Evolutionary conservation across 768 basidiomycete genomes (phyloP).

Genomic region (Multifurca ochricompacta): DNA sequence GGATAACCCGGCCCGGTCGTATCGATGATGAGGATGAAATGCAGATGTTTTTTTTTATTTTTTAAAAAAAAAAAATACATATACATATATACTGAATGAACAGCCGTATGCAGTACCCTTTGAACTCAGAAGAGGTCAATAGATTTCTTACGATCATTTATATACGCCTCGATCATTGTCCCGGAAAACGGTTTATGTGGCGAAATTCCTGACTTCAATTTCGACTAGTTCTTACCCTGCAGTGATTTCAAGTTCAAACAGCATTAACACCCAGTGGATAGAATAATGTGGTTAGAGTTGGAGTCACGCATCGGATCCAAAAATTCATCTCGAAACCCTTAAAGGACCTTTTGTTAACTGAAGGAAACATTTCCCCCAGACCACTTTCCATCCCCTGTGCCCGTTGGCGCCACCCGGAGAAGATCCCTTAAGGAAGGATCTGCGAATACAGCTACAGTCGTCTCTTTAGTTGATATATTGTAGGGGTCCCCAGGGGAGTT

Average conservation of each 20-base stretch:
- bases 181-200: slow-evolving; percentile 35
- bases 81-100: no score
- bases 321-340: slow-evolving; percentile 53
- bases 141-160: no score
- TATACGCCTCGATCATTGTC: no score
- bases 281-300: slow-evolving; percentile 20
- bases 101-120: no score
- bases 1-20: no score
- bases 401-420: slow-evolving; percentile 49
- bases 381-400: slow-evolving; percentile 36
- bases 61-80: no score
- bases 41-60: no score
- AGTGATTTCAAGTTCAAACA: slow-evolving; percentile 42
- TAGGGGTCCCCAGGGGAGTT: slow-evolving; percentile 49
- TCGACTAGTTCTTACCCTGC: neutral
- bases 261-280: slow-evolving; percentile 40
- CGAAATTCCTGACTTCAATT: slow-evolving; percentile 44
- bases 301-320: slow-evolving; percentile 40
- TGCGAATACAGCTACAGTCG: slow-evolving; percentile 45
- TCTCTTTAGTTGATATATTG: slow-evolving; percentile 66
- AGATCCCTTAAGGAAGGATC: slow-evolving; percentile 42
- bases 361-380: slow-evolving; percentile 25
- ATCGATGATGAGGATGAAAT: no score
- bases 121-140: no score
- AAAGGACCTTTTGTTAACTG: slow-evolving; percentile 32